Base-by-base conservation (phyloP, 2,329 filamentous ascomycete species). In the Botryotinia narcissicola region DNA sequence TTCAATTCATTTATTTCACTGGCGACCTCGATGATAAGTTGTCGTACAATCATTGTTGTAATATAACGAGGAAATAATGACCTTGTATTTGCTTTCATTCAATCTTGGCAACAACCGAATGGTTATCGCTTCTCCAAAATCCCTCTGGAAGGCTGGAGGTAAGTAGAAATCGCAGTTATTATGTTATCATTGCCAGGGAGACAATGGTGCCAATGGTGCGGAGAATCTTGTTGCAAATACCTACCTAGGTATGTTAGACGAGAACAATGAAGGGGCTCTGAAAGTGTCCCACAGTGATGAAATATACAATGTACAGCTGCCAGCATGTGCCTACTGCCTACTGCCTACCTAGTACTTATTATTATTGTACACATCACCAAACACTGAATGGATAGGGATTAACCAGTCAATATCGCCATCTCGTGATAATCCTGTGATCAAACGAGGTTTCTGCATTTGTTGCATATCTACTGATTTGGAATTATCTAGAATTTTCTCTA, bases 401-500 rank as follows among this genome's bases (percentile, higher is more conserved):
- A 6, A 32, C 35, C n/a, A 40, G 64, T 37, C 32, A 51, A 20
- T 8, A 44, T 44, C 1, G 16, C n/a, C 8, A 46, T 44, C n/a
- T 18, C 40, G 46, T 57, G 25, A 68, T 22, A 42, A 42, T 29
- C 25, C 51, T 54, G 51, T 54, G 51, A 54, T n/a, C 54, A 16
- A 37, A 29, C 12, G 4, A n/a, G 2, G n/a, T 51, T n/a, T 51
- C 25, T n/a, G 25, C 25, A 51, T 54, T 67, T 40, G 63, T 54
- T 54, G 46, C 46, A n/a, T 12, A 29, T 67, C 46, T 54, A 37
- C 25, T 29, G 46, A 67, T 67, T 67, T 67, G 48, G n/a, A 68
- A 57, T 68, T 57, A 57, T 68, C 35, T 68, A 35, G 44, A 67
- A 51, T 51, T 20, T n/a, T n/a, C 22, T 37, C 20, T 18, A 20